A percentile compares a stretch with the other conserved stretches of the same genome.
phyloP scores from a whole-genome alignment of 2,329 filamentous ascomycete species.

The Ophiostoma perfectum region DNA sequence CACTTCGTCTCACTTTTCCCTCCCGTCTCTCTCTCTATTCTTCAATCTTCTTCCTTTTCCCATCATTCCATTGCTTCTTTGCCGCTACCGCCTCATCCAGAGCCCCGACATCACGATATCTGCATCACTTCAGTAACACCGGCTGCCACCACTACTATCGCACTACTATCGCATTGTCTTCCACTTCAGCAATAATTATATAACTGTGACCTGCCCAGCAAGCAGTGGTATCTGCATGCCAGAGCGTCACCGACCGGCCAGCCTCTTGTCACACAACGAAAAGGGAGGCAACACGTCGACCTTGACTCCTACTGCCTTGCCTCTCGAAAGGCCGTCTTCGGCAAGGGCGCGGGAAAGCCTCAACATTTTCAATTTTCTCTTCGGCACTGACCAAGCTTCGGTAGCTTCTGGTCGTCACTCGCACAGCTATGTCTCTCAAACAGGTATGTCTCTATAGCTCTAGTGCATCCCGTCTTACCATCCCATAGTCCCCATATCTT shows the following conservation, averaged over 20 bases:
- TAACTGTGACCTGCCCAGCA: too few relatives aligned
- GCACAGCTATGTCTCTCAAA: constrained; percentile 38
- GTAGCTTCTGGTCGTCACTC: constrained; percentile 12
- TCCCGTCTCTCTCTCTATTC: constrained; percentile 24
- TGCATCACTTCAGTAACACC: neutral
- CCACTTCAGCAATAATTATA: too few relatives aligned
- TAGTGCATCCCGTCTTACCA: neutral
- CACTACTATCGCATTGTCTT: too few relatives aligned
- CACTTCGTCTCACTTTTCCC: constrained; percentile 23
- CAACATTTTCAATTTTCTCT: neutral
- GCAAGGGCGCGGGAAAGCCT: neutral
- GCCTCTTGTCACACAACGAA: neutral
- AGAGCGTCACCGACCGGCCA: neutral
- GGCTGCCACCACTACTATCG: too few relatives aligned
- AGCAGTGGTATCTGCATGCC: too few relatives aligned
- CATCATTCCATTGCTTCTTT: neutral
- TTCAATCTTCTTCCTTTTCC: constrained; percentile 11
- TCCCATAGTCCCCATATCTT: neutral
- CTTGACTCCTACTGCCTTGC: neutral
- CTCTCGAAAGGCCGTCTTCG: neutral
- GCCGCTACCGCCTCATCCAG: neutral
- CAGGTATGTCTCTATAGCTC: constrained; percentile 32
- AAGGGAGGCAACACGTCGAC: too few relatives aligned
- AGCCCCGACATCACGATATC: neutral
- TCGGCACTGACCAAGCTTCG: neutral